Percentiles rank a stretch among this genome's conserved stretches.
These are phyloP conservation scores for Silene latifolia DNA, from an alignment of 148 eudicot species.

Conservation along the genomic window DNA sequence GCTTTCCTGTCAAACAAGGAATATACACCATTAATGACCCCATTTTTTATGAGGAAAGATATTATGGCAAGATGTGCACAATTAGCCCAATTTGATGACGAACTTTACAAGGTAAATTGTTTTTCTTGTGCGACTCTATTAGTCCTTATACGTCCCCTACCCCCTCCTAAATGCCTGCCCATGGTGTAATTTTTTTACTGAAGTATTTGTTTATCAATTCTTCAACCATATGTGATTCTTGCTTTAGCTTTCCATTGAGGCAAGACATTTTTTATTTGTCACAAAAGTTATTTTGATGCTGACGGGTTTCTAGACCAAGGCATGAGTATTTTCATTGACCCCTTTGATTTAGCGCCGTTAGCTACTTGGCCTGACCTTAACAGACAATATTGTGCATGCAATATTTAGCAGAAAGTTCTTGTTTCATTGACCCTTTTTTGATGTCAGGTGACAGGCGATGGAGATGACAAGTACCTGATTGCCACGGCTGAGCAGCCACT, in stretches of 20 bases:
- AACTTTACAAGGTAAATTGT: slow-evolving; percentile 78
- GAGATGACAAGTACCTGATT: slow-evolving; percentile 94
- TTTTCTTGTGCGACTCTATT: background rate
- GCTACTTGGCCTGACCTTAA: too few species aligned
- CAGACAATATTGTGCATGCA: background rate
- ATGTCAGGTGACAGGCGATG: slow-evolving; percentile 82
- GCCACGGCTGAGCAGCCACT: slow-evolving; percentile 98
- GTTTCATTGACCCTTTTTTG: background rate
- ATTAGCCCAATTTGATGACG: slow-evolving; percentile 93
- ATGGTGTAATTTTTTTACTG: too few species aligned
- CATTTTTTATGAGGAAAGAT: slow-evolving; percentile 92
- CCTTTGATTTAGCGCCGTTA: background rate
- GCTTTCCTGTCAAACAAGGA: slow-evolving; percentile 58
- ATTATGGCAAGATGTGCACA: slow-evolving; percentile 99
- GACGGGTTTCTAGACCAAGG: too few species aligned
- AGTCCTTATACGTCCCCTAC: background rate
- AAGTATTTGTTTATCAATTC: background rate
- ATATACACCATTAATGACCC: slow-evolving; percentile 76
- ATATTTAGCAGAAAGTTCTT: background rate
- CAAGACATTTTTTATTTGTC: background rate
- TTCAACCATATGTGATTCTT: background rate
- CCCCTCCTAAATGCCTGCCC: too few species aligned
- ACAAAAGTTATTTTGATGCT: too few species aligned
- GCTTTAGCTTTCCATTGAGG: background rate
- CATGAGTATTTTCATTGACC: background rate